Evolutionary conservation across 148 eudicot species (phyloP).

Genomic region (Rheum nobile): DNA sequence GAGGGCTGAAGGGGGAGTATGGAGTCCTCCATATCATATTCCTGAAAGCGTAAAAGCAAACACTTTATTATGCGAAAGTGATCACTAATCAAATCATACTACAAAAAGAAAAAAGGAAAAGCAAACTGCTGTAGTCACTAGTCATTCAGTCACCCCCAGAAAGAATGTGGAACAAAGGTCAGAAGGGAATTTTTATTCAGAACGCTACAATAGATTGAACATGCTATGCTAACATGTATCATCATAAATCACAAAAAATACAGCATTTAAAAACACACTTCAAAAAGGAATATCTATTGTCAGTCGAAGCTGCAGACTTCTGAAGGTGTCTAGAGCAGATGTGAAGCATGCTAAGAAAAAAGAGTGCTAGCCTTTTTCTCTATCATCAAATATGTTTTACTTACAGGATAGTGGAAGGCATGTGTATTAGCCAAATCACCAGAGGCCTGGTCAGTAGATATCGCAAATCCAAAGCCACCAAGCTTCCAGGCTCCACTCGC

Average conservation of each 20-base stretch:
- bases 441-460: conserved; percentile 60
- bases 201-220: background rate
- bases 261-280: background rate
- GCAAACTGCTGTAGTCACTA: background rate
- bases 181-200: background rate
- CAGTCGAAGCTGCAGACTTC: background rate
- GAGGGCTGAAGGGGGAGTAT: conserved; percentile 94
- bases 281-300: background rate
- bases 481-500: conserved; percentile 97
- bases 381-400: conserved; percentile 17
- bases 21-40: conserved; percentile 95
- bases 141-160: background rate
- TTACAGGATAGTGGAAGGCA: conserved; percentile 83
- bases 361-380: background rate
- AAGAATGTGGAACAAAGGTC: background rate
- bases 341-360: background rate
- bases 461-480: conserved; percentile 92
- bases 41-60: conserved; percentile 35
- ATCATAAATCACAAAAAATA: background rate
- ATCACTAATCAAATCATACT: background rate
- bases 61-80: too few relatives aligned
- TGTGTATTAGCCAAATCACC: conserved; percentile 42
- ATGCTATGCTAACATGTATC: background rate
- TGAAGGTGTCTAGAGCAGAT: background rate
- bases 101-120: background rate